These are phyloP conservation scores for Sonneratia caseolaris DNA, from an alignment of 345 rosid genomes.

Conservation along the genomic window DNA sequence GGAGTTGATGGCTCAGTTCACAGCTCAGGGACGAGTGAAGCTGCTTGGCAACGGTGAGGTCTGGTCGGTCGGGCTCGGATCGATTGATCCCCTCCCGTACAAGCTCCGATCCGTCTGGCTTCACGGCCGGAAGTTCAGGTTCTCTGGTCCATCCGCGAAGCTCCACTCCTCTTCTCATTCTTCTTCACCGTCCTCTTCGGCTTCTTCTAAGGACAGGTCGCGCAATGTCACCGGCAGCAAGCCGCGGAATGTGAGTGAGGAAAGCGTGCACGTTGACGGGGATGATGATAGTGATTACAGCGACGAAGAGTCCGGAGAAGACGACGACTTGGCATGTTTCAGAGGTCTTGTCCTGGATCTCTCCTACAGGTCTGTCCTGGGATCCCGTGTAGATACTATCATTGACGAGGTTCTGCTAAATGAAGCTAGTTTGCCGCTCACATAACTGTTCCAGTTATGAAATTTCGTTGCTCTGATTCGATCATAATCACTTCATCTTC, in stretches of 20 bases:
- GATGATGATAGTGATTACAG: constrained; percentile 6
- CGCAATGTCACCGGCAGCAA: background rate
- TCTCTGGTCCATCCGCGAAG: constrained; percentile 6
- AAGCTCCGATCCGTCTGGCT: constrained; percentile 8
- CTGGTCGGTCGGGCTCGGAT: constrained; percentile 2
- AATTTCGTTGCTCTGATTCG: background rate
- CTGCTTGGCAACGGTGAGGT: constrained; percentile 14
- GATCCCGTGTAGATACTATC: background rate
- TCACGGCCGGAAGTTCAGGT: constrained; percentile 7
- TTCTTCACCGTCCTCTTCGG: background rate
- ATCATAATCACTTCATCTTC: background rate
- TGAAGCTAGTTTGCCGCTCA: background rate
- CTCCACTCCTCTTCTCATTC: constrained; percentile 4
- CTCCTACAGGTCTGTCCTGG: constrained; percentile 17
- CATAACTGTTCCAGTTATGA: background rate
- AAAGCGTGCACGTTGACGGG: constrained; percentile 4
- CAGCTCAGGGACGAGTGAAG: constrained; percentile 13
- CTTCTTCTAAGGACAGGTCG: constrained; percentile 3
- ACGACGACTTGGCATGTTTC: constrained; percentile 17
- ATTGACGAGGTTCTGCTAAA: background rate
- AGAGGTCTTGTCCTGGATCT: constrained; percentile 21
- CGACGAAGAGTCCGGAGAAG: constrained; percentile 6
- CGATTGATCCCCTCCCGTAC: constrained; percentile 7
- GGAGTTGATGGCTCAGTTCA: constrained; percentile 17
- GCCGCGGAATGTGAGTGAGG: background rate